phyloP scores from a whole-genome alignment of 441 rosid genomes.

The Hypseocharis bilobata region DNA sequence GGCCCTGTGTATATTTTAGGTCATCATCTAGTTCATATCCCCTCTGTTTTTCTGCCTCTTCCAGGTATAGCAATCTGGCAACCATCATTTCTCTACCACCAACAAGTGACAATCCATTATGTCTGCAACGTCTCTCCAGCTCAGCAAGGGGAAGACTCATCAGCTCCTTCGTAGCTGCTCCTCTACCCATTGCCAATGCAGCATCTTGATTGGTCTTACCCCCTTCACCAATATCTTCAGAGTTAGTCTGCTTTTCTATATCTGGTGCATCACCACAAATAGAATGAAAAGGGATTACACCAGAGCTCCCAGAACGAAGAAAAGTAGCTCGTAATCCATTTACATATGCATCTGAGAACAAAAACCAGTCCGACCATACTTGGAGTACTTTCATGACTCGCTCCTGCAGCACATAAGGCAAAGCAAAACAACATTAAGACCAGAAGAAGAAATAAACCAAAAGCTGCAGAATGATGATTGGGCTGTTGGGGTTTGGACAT shows the following conservation, averaged over 20 bases:
- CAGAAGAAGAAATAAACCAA: constrained; percentile 10
- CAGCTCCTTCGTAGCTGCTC: constrained; percentile 83
- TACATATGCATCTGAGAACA: constrained; percentile 96
- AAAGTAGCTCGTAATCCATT: constrained; percentile 89
- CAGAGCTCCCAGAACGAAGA: constrained; percentile 80
- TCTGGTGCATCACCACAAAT: constrained; percentile 79
- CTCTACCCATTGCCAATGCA: constrained; percentile 93
- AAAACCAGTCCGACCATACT: constrained; percentile 99
- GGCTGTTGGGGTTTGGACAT: constrained; percentile 4
- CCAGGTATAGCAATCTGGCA: constrained; percentile 79
- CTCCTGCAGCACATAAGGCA: constrained; percentile 45
- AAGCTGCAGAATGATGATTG: neutral
- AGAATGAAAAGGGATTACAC: constrained; percentile 77
- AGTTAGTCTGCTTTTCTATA: constrained; percentile 50
- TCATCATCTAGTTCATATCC: constrained; percentile 73
- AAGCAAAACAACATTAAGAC: constrained; percentile 10
- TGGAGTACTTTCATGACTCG: constrained; percentile 93
- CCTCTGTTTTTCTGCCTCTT: constrained; percentile 90
- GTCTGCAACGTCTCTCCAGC: constrained; percentile 95
- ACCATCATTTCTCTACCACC: constrained; percentile 99
- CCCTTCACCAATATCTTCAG: constrained; percentile 42
- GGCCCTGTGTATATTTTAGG: constrained; percentile 47
- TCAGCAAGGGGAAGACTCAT: constrained; percentile 83
- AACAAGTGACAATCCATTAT: constrained; percentile 89
- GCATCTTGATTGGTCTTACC: constrained; percentile 60